Percentiles rank a stretch among this genome's conserved stretches.
Conservation (phyloP, 129 eudicot genomes). For the Chrysanthemum lavandulifolium region DNA sequence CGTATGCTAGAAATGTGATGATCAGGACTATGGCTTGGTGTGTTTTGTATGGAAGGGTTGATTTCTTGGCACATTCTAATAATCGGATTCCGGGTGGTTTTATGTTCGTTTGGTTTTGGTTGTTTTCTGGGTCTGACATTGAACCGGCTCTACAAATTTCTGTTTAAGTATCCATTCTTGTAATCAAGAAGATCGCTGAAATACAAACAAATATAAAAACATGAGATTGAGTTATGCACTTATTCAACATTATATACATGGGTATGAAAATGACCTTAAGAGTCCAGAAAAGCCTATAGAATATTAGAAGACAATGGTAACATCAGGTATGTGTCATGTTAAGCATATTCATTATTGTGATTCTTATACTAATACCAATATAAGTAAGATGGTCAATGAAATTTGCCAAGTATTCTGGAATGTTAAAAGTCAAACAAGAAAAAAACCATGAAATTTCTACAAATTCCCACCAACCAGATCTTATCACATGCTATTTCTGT, state of each 20-base stretch:
- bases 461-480: slow-evolving; percentile 16
- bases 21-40: slow-evolving; percentile 71
- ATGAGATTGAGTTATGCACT: slow-evolving; percentile 10
- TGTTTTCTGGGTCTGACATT: slow-evolving; percentile 27
- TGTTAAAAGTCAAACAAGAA: slow-evolving; percentile 8
- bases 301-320: background rate
- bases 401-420: background rate
- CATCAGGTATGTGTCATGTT: too few species aligned
- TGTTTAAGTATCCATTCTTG: background rate
- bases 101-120: slow-evolving; percentile 10
- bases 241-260: background rate
- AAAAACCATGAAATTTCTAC: background rate
- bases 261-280: background rate
- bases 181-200: slow-evolving; percentile 31
- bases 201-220: background rate
- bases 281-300: background rate
- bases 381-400: background rate
- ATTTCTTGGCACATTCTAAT: slow-evolving; percentile 43
- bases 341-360: background rate
- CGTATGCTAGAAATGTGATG: slow-evolving; percentile 75
- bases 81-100: slow-evolving; percentile 69
- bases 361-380: background rate
- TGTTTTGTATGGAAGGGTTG: slow-evolving; percentile 61
- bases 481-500: slow-evolving; percentile 5
- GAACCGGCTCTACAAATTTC: slow-evolving; percentile 43